phyloP scores from a whole-genome alignment of 352 stramenopile genomes.

The Globisporangium acanthophoron region DNA sequence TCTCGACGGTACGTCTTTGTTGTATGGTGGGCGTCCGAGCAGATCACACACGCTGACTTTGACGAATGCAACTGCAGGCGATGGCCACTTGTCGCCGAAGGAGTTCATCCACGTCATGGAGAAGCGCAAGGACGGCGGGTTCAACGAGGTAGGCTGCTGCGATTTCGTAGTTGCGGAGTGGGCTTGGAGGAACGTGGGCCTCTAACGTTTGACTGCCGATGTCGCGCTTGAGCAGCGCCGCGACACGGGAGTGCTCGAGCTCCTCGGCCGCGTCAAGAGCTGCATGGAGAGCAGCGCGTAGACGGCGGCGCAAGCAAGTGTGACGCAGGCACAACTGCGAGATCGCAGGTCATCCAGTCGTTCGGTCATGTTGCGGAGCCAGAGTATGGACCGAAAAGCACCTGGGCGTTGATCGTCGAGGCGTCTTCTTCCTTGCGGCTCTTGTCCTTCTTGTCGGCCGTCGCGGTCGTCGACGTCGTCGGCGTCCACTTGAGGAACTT shows the following conservation, averaged over 20 bases:
- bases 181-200: too few species aligned
- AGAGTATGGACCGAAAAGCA: conserved; percentile 77
- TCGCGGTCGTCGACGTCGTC: conserved; percentile 16
- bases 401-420: conserved; percentile 52
- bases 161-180: too few species aligned
- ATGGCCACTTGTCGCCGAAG: conserved; percentile 68
- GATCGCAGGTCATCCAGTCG: too few species aligned
- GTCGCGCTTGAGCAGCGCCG: conserved; percentile 33
- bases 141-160: conserved; percentile 53
- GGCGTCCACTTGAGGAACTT: conserved; percentile 80
- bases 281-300: conserved; percentile 47
- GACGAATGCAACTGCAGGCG: conserved; percentile 22
- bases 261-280: conserved; percentile 54
- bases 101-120: conserved; percentile 88
- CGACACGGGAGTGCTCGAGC: conserved; percentile 68
- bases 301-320: background rate
- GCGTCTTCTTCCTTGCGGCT: conserved; percentile 69
- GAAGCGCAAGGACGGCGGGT: conserved; percentile 76
- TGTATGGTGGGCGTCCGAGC: background rate
- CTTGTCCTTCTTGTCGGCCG: conserved; percentile 26
- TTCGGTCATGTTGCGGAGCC: conserved; percentile 21
- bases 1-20: conserved; percentile 38
- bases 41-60: too few species aligned
- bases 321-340: too few species aligned
- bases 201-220: background rate